These are phyloP conservation scores for Xylaria sp. DNA, from an alignment of 2,329 filamentous ascomycete species.

Conservation along the genomic window DNA sequence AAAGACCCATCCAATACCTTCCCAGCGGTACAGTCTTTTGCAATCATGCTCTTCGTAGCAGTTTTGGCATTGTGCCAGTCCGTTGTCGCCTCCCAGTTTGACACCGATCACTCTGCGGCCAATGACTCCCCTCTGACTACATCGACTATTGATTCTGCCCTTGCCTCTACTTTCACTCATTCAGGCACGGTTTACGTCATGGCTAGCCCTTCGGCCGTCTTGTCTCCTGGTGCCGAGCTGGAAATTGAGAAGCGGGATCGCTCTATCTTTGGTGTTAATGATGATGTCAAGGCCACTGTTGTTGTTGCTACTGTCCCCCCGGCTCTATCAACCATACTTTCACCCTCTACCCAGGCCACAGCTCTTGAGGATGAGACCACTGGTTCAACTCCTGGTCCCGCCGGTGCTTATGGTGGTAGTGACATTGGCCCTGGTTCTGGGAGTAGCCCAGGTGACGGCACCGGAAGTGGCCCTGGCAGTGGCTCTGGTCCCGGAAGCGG, in stretches of 20 bases:
- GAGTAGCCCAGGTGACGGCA: conserved; percentile 1
- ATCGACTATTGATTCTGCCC: conserved; percentile 8
- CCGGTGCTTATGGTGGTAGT: conserved; percentile 33
- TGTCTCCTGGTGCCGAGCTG: conserved; percentile 11
- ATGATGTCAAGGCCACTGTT: conserved; percentile 29
- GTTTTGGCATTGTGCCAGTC: conserved; percentile 38
- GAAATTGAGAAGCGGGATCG: conserved; percentile 13
- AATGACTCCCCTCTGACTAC: conserved; percentile 1
- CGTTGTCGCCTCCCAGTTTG: conserved; percentile 16
- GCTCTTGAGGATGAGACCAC: conserved; percentile 7
- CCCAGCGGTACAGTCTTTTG: conserved; percentile 24
- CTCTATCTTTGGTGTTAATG: neutral
- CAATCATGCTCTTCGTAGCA: conserved; percentile 33
- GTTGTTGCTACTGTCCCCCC: conserved; percentile 28
- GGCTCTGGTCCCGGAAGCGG: conserved; percentile 16
- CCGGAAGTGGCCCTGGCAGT: conserved; percentile 11
- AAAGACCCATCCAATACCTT: neutral
- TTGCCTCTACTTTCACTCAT: conserved; percentile 21
- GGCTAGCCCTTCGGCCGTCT: conserved; percentile 1
- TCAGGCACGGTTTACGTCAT: conserved; percentile 26
- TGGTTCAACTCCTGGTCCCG: conserved; percentile 14
- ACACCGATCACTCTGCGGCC: neutral
- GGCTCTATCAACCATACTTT: conserved; percentile 27
- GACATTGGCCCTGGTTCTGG: conserved; percentile 19
- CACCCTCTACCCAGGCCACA: conserved; percentile 20